These are phyloP conservation scores for Gelatoporia subvermispora DNA, from an alignment of 768 basidiomycete genomes.

Conservation along the genomic window DNA sequence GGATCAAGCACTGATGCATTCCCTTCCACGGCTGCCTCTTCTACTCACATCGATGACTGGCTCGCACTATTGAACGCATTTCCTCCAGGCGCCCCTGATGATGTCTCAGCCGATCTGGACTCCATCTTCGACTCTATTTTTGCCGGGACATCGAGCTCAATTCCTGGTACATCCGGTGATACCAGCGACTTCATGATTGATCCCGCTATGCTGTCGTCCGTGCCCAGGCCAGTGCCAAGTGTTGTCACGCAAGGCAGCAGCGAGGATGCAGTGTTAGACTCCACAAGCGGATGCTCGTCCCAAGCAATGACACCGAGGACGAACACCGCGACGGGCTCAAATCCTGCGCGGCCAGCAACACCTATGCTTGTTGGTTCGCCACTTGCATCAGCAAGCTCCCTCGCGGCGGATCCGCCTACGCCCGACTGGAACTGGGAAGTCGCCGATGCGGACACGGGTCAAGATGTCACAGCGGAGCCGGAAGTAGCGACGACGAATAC, in stretches of 20 bases:
- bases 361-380: conserved; percentile 22
- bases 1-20: neutral
- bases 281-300: neutral
- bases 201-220: conserved; percentile 13
- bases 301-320: neutral
- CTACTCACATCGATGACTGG: conserved; percentile 20
- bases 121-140: neutral
- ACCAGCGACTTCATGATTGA: conserved; percentile 14
- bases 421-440: conserved; percentile 21
- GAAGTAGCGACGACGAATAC: neutral
- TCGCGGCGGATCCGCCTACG: conserved; percentile 18
- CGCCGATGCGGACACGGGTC: conserved; percentile 10
- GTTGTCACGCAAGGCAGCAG: neutral
- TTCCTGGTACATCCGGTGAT: neutral
- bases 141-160: neutral
- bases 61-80: conserved; percentile 18
- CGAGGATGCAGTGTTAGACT: neutral
- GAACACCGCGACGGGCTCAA: neutral
- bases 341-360: conserved; percentile 6
- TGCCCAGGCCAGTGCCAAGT: neutral
- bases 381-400: conserved; percentile 13
- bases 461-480: neutral
- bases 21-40: neutral
- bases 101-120: neutral
- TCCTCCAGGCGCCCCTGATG: conserved; percentile 18